Percentiles rank a stretch among this genome's conserved stretches.
phyloP scores from a whole-genome alignment of 306 rosid genomes.

The Prunus padus region DNA sequence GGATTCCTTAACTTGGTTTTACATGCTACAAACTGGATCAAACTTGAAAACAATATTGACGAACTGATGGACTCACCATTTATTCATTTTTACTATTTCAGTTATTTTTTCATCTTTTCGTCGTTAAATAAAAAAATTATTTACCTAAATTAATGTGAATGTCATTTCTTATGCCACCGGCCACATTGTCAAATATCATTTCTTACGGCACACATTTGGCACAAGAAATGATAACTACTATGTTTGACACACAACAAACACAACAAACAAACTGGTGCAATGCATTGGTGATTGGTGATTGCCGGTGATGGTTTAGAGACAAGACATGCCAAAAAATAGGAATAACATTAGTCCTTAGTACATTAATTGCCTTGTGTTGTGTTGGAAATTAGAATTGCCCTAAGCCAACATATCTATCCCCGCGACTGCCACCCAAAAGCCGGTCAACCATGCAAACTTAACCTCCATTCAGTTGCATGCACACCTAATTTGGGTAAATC shows the following conservation, averaged over 20 bases:
- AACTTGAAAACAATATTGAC: too few relatives aligned
- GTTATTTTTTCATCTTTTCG: not conserved
- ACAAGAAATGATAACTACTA: not conserved
- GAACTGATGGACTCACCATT: too few relatives aligned
- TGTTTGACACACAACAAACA: not conserved
- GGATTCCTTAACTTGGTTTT: too few relatives aligned
- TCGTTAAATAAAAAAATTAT: too few relatives aligned
- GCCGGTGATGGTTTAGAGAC: not conserved
- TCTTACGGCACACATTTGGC: not conserved
- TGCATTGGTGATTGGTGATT: too few relatives aligned
- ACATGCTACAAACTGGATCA: too few relatives aligned
- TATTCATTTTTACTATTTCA: too few relatives aligned
- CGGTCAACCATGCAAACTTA: conserved; percentile 21
- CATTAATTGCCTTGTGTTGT: not conserved
- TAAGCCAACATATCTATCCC: not conserved
- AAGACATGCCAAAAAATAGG: not conserved
- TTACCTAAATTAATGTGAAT: not conserved
- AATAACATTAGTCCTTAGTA: too few relatives aligned
- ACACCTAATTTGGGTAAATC: conserved; percentile 7
- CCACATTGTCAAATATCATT: not conserved
- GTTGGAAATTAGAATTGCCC: not conserved
- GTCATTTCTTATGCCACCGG: not conserved
- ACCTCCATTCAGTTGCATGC: conserved; percentile 2
- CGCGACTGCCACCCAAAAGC: not conserved
- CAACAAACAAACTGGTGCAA: too few relatives aligned